Base-by-base conservation (phyloP, 2,329 filamentous ascomycete genomes). In the Clathrospora elynae region DNA sequence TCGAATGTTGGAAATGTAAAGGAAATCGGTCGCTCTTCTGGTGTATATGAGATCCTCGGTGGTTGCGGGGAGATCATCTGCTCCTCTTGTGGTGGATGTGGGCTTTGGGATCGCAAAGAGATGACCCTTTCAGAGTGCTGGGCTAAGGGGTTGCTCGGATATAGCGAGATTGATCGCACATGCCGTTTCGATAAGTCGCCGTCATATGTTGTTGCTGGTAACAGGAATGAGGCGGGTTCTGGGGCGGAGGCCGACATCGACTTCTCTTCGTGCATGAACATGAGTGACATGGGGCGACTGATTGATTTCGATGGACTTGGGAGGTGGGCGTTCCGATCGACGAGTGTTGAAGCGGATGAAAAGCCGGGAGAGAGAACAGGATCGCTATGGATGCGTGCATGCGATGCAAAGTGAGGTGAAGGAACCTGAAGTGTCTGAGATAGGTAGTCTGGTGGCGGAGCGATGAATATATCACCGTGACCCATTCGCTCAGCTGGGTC, bases 401-500 rank as follows among this genome's bases (percentile, higher is more conserved):
- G 58, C 12, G 49, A 32, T 5, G 38, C 34, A n/a, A 49, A 53
- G 13, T 47, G 45, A 30, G 49, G 42, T 1, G 49, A 46, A n/a
- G 48, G 44, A 22, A 34, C 33, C 35, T 34, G 52, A 9, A 53
- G 49, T 7, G 33, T 36, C 6, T 37, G 32, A 24, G 49, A 43
- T 11, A 53, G 49, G 29, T 66, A 66, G 22, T 63, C 66, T 23
- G 67, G 66, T 6, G 65, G 65, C n/a, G 63, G 67, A 10, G 62
- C 62, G 33, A 68, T 67, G 38, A 63, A 61, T 28, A 67, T 67
- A 22, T 64, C 52, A 7, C 64, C 64, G 37, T 66, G 60, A 3
- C 57, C 64, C 56, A 61, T 64, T 13, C 64, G 55, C 32, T 68
- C 64, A 6, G 58, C 53, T 7, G 66, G 64, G 19, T 53, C 59